Percentiles rank a stretch among this genome's conserved stretches.
phyloP scores from a whole-genome alignment of 2,329 filamentous ascomycete genomes.

The Pseudogymnoascus destructans region DNA sequence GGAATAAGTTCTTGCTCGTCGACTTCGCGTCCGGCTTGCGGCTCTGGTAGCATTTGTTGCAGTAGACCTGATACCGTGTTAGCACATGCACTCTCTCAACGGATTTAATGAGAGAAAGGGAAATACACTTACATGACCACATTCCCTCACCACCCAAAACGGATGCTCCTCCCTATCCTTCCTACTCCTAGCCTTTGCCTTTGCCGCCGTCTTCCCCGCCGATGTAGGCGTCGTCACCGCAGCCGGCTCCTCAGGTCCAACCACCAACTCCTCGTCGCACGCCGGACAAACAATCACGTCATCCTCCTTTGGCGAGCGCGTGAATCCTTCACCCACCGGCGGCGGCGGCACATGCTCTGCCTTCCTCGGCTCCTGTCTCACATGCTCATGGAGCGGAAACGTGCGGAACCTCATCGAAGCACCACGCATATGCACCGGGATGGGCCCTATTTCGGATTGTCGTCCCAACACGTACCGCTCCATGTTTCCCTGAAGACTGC shows the following conservation, averaged over 20 bases:
- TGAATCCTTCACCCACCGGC: slow-evolving; percentile 64
- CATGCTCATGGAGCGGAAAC: background rate
- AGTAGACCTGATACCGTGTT: slow-evolving; percentile 41
- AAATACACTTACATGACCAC: slow-evolving; percentile 64
- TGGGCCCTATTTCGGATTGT: background rate
- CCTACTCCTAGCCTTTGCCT: slow-evolving; percentile 35
- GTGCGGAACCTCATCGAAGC: background rate
- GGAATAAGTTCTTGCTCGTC: slow-evolving; percentile 25
- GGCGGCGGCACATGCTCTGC: slow-evolving; percentile 27
- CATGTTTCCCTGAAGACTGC: background rate
- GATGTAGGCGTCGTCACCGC: slow-evolving; percentile 12
- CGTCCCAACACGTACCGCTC: background rate
- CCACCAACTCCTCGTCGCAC: slow-evolving; percentile 69
- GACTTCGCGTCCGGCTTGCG: slow-evolving; percentile 31
- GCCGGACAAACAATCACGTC: slow-evolving; percentile 71
- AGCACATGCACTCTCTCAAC: slow-evolving; percentile 13
- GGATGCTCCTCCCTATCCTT: slow-evolving; percentile 56
- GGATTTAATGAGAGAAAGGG: background rate
- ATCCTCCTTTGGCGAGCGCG: slow-evolving; percentile 58
- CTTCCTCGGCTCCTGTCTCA: slow-evolving; percentile 10
- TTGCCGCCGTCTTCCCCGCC: slow-evolving; percentile 23
- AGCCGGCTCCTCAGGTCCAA: slow-evolving; percentile 21
- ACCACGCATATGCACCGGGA: background rate
- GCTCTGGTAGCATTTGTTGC: slow-evolving; percentile 46
- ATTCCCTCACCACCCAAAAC: slow-evolving; percentile 83